These are phyloP conservation scores for Cryptosporidium ubiquitum DNA, from an alignment of 169 alveolate species.

Conservation along the genomic window DNA sequence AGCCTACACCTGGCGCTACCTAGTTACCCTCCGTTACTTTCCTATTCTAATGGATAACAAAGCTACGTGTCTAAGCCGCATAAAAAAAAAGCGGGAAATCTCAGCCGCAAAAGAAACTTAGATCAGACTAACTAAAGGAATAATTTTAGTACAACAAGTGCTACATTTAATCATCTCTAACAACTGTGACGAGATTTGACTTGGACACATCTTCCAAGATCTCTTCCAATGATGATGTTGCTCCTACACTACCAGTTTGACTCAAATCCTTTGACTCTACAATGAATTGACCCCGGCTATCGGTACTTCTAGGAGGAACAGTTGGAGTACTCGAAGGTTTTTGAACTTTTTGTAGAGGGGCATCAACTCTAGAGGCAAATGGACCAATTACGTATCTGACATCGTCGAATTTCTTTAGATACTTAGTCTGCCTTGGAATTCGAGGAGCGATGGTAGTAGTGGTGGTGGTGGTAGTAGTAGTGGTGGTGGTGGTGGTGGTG, in stretches of 20 bases:
- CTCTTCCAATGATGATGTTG: not conserved
- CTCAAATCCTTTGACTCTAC: not conserved
- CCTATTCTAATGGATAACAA: slow-evolving; percentile 17
- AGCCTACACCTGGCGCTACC: not conserved
- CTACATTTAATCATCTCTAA: not conserved
- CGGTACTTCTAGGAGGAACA: not conserved
- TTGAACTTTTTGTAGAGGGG: too few relatives aligned
- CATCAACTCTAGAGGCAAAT: too few relatives aligned
- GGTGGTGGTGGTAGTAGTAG: slow-evolving; percentile 21
- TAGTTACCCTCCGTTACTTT: not conserved
- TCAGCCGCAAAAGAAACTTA: not conserved
- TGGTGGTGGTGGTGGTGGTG: slow-evolving; percentile 1
- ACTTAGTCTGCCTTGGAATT: not conserved
- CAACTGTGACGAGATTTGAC: not conserved
- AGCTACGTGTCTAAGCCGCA: slow-evolving; percentile 25
- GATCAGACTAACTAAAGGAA: not conserved
- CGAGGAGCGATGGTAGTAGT: not conserved
- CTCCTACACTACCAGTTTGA: not conserved
- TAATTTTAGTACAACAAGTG: not conserved
- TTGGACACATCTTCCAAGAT: slow-evolving; percentile 3
- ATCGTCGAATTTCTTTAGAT: not conserved
- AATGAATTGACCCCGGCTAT: not conserved
- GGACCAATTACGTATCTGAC: not conserved
- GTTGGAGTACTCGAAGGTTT: too few relatives aligned
- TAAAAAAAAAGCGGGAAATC: not conserved